Evolutionary conservation across 371 early-diverging fungal genomes (phyloP), one percentile per base, ranked within the genome.

Genomic region (Mucor lusitanicus): DNA sequence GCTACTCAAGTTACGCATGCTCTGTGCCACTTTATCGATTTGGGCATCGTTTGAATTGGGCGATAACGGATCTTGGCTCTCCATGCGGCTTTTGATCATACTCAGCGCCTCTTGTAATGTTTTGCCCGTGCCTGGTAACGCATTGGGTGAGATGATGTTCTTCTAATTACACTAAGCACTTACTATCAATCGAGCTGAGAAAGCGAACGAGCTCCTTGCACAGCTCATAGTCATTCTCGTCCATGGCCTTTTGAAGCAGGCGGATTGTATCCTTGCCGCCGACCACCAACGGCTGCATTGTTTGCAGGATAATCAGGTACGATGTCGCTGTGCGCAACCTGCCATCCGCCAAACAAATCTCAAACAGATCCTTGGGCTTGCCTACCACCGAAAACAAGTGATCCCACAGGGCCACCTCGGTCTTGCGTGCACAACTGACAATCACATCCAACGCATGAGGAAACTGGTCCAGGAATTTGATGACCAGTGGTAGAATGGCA

Each of bases 341-440:
- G n/a, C 86, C 88, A 59, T 81, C 83, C 7, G 80, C 85, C 63
- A 96, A 65, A 61, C 92, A 94, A 65, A 83, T 72, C 33, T 91
- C 84, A 76, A 95, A 97, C 44, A 95, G 73, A 50, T 80, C 88
- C 63, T 89, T 85, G 0, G 95, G 93, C 55, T 90, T 86, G 0
- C 94, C 95, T 0, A 91, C 93, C 27, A 89, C 87, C 5, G 86
- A 77, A 69, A 97, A 97, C 59, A 95, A 82, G 71, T 92, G 90
- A 35, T 84, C 86, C 97, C 97, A 97, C n/a, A 94, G 76, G 4
- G 94, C 87, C 3, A 93, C 90, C 75, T 97, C 97, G 2, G 92
- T 92, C 73, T 97, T 97, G 42, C 97, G 79, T 21, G 95, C 94
- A 73, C 95, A 95, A 37, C 91, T 88, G 17, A 92, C 95, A 77